Percentiles rank a stretch among this genome's conserved stretches.
Conservation (phyloP, 1,139 yeast species). For the Pichia sp. region DNA sequence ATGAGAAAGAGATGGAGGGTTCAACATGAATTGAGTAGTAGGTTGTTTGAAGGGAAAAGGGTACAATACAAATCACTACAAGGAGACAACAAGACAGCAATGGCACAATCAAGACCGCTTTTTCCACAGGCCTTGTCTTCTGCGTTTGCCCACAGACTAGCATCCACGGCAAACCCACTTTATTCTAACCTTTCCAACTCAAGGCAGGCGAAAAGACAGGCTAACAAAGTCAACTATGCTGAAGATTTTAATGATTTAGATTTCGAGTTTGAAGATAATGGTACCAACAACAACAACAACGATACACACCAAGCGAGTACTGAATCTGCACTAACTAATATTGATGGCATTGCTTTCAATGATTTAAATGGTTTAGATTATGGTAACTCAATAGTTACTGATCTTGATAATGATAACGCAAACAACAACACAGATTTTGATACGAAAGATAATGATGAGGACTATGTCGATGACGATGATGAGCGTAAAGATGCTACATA, state of each 20-base stretch:
- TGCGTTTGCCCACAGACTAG: slow-evolving; percentile 59
- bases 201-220: slow-evolving; percentile 68
- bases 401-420: neutral
- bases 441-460: slow-evolving; percentile 50
- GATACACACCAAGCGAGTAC: neutral
- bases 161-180: slow-evolving; percentile 53
- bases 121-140: slow-evolving; percentile 73
- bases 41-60: too few species aligned
- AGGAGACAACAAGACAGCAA: too few species aligned
- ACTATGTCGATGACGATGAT: slow-evolving; percentile 27
- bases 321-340: neutral
- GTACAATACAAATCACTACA: too few species aligned
- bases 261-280: slow-evolving; percentile 41
- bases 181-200: slow-evolving; percentile 69
- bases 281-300: neutral
- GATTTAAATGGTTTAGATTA: neutral
- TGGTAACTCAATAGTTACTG: neutral
- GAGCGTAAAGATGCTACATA: slow-evolving; percentile 17
- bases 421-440: slow-evolving; percentile 33
- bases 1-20: too few species aligned
- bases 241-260: slow-evolving; percentile 66
- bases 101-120: slow-evolving; percentile 24
- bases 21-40: neutral
- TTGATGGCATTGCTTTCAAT: neutral
- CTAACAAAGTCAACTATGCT: slow-evolving; percentile 71